Evolutionary conservation across 2,329 filamentous ascomycete genomes (phyloP), one percentile per base, ranked within the genome.

Genomic region (Aspergillus sp.): DNA sequence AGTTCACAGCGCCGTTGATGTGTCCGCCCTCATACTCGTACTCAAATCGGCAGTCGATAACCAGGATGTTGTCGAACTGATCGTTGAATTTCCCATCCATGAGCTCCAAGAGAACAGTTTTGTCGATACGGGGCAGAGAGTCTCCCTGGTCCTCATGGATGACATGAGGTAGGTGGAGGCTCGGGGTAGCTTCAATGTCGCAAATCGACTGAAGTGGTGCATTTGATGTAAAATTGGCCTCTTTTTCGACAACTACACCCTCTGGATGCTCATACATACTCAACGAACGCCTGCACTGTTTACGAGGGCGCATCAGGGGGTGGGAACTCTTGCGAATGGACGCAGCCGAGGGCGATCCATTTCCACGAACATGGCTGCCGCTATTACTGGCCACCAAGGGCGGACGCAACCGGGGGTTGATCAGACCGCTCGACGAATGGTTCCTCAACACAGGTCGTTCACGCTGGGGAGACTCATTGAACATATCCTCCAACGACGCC

Each of bases 11-110:
- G 18, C 90, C 90, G 67, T 92, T 86, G 72, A 99, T 97, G 75
- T 99, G 95, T 36, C 95, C 95, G 58, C 95, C 95, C 16, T 96
- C 90, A 74, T 96, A 99, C 78, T 99, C 95, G 76, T 99, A 99
- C 82, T 99, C 95, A 73, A 99, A 99, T 20, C 95, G 90, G 76
- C 95, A 99, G 77, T 99, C 95, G 70, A 99, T 89, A 70, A 99
- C 84, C 76, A 96, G 85, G 74, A 91, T 88, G 73, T 93, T 86
- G 61, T 92, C 87, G 74, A 90, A 98, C 24, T 85, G 76, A 26
- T 88, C 83, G 69, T 87, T 86, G 77, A 88, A 96, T 68, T 90
- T 89, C 62, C 92, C 92, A 75, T 96, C 90, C 62, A 99, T 83
- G 39, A 99, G 85, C n/a, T 92, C 85, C 57, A 96, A 79, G 74